These are phyloP conservation scores for Wickerhamiella kurtzmanii DNA, from an alignment of 805 yeast species.

Conservation along the genomic window DNA sequence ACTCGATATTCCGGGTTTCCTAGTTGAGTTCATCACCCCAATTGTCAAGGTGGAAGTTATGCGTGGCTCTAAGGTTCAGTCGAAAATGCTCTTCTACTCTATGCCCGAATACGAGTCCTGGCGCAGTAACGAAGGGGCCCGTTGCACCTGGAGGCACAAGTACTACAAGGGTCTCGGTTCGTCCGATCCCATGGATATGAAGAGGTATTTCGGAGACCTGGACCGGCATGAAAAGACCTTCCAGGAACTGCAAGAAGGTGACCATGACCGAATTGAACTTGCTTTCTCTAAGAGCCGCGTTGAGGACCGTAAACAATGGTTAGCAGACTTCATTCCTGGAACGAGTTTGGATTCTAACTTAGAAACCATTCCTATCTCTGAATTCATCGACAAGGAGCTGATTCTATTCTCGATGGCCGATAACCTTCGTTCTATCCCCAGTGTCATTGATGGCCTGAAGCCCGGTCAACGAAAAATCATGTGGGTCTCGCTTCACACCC, in stretches of 20 bases:
- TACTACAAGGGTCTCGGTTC: constrained; percentile 99
- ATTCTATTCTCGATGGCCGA: constrained; percentile 95
- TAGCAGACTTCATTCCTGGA: constrained; percentile 81
- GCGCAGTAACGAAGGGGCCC: constrained; percentile 71
- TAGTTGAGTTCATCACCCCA: constrained; percentile 90
- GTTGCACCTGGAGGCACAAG: constrained; percentile 76
- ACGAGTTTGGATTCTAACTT: constrained; percentile 75
- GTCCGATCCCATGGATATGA: constrained; percentile 65
- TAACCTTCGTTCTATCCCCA: constrained; percentile 88
- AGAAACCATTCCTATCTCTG: constrained; percentile 71
- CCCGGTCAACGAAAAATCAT: constrained; percentile 95
- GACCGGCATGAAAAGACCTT: constrained; percentile 79
- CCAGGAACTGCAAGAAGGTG: constrained; percentile 62
- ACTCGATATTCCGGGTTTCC: constrained; percentile 77
- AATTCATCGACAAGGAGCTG: constrained; percentile 87
- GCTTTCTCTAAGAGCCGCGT: constrained; percentile 93
- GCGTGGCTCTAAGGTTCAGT: constrained; percentile 30
- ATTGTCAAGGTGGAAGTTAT: constrained; percentile 79
- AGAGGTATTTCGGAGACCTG: constrained; percentile 75
- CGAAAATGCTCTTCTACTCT: constrained; percentile 64
- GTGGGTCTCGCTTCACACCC: constrained; percentile 73
- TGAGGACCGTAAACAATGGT: constrained; percentile 95
- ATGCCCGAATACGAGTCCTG: constrained; percentile 94
- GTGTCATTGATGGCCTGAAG: constrained; percentile 85
- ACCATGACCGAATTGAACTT: constrained; percentile 64